Evolutionary conservation across 495 filamentous ascomycete genomes (phyloP), one percentile per base, ranked within the genome.

Genomic region (Bacidia gigantensis): DNA sequence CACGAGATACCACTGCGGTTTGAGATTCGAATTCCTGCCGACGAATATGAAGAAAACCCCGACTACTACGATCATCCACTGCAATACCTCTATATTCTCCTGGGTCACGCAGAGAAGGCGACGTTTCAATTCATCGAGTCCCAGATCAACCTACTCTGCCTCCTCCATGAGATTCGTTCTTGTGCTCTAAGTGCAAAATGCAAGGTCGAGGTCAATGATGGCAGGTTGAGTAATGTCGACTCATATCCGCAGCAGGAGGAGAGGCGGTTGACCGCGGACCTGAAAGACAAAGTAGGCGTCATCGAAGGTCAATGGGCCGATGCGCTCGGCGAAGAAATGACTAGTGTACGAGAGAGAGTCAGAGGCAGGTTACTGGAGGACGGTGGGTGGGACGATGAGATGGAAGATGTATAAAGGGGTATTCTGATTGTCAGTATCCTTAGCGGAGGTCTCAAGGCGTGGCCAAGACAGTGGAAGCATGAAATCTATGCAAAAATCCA

Each of bases 81-180:
- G 60, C 85, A 94, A 65, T 98, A 98, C 58, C 75, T 98, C 1
- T 86, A 87, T 60, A 80, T 77, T 22, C 71, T 97, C 49, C 73
- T 98, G 17, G 72, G 76, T 14, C 89, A 95, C 60, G 86, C 89
- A 3, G 87, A 92, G 65, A 92, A 87, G 67, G 84, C 80, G 49
- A 87, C 85, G 22, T 95, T 95, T 61, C 90, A 95, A 67, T 96
- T 92, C 66, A 96, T 98, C 54, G 92, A 98, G 70, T 81, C 76
- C 2, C 90, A 98, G 72, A 89, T 78, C 21, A 96, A 98, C 56
- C 69, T 96, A 12, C 74, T 97, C n/a, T 96, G 89, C 57, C 66
- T 96, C 21, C 65, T 96, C 58, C 92, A 98, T 60, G 92, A 96
- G 65, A 88, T 95, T 23, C 87, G 87, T 60, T 86, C 84, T 38